Base-by-base conservation (phyloP, 345 rosid genomes). In the Brassica carinata region DNA sequence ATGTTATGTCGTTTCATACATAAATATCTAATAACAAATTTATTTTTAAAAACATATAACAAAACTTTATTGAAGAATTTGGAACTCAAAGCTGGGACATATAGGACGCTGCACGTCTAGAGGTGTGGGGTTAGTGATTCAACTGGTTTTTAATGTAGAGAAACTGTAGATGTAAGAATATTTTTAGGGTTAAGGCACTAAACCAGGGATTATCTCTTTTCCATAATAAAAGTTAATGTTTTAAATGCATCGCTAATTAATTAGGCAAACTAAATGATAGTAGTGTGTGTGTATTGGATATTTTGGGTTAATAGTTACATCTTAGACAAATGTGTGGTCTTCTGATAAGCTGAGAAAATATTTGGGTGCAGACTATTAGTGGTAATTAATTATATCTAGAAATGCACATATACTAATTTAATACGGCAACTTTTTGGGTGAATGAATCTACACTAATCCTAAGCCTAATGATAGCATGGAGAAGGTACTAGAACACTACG, bases 401-500 rank as follows among this genome's bases (percentile, higher is more conserved):
- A 23, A 62, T 15, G 61, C 27, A 4, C 26, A 17, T 45, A 29
- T 17, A 45, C 53, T 29, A 30, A 10, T 69, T 30, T 45, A 5
- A 19, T 31, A 3, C 63, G 30, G 9, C 1, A 43, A 57, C 23
- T 67, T 27, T 45, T 45, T 71, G 6, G 58, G 36, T 71, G 15
- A 63, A 57, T 40, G 4, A 40, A 66, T 59, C 74, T 73, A 40
- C 62, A 66, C 75, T 74, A 74, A 8, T 51, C 71, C 67, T 80
- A 75, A 69, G 19, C 10, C 51, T 76, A 58, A 57, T 9, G 67
- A 62, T 89, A 91, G 93, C 85, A 92, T 90, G 94, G 94, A 92
- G 79, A 90, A 84, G 82, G 89, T 92, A 43, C 90, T 90, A 7
- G 94, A 92, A 78, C 90, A 91, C 58, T 90, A 92, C 59, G 97